phyloP scores from a whole-genome alignment of 176 grass and related monocot species.

The Hordeum vulgare region MorexV3_pseudomolecules_assembly NC_058520.1:561366038-561366537 shows the following conservation, averaged over 20 bases:
- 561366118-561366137: not conserved
- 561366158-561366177: not conserved
- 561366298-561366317: not conserved
- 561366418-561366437: constrained; percentile 89
- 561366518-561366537: not conserved
- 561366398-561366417: constrained; percentile 69
- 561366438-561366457: constrained; percentile 54
- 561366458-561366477: constrained; percentile 70
- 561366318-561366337: not conserved
- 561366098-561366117: not conserved
- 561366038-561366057: constrained; percentile 92
- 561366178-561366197: constrained; percentile 55
- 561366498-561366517: not conserved
- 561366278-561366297: constrained; percentile 2
- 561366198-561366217: constrained; percentile 70
- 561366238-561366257: constrained; percentile 97
- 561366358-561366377: constrained; percentile 25
- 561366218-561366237: constrained; percentile 92
- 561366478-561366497: constrained; percentile 36
- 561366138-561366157: not conserved
- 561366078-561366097: constrained; percentile 67
- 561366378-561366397: constrained; percentile 73
- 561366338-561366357: not conserved
- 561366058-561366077: constrained; percentile 62
- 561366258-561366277: constrained; percentile 82